Base-by-base conservation (phyloP, 208 protist genomes). In the Acanthamoeba culbertsoni region DNA sequence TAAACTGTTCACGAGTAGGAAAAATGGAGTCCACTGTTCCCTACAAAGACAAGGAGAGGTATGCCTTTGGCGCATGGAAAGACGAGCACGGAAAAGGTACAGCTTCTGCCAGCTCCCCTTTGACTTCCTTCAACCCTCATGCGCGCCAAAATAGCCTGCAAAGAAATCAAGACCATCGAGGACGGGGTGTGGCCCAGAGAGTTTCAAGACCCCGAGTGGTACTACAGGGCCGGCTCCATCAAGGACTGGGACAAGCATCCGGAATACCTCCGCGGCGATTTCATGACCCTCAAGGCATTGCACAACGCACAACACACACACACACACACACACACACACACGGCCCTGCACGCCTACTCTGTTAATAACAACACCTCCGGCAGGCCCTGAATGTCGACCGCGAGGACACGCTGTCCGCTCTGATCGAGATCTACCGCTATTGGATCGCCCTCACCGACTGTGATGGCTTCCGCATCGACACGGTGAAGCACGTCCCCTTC, bases 181-280 rank as follows among this genome's bases (percentile, higher is more conserved):
- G 71, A 82, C 45, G 71, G 71, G 1, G 71, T 82, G 28, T 82
- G 71, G 71, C 71, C 71, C 71, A 46, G 53, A 43, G 71, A 82
- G 71, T 82, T 82, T 31, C 71, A 82, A 43, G 71, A 82, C 45
- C 71, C 71, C 20, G 71, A 82, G 71, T 82, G 71, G 71, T 82
- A 82, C 71, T 82, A 37, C 28, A 2, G 43, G 28, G 40, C 71
- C 8, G 71, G 71, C 20, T 45, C 71, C 0, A 82, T 82, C 71
- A 28, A 14, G 26, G 45, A 82, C 26, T 82, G 71, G 71, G 71
- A 82, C 43, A 51, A 55, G n/a, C 28, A 82, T 31, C 71, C 71
- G 28, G 71, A 82, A 43, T 82, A 45, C 28, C 42, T 82, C 6
- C 37, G 71, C 23, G 71, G 71, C 37, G 71, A 82, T 43, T 82